A percentile compares a stretch with the other conserved stretches of the same genome.
Evolutionary conservation across 2,329 filamentous ascomycete genomes (phyloP).

Genomic region (Orbilia oligospora): DNA sequence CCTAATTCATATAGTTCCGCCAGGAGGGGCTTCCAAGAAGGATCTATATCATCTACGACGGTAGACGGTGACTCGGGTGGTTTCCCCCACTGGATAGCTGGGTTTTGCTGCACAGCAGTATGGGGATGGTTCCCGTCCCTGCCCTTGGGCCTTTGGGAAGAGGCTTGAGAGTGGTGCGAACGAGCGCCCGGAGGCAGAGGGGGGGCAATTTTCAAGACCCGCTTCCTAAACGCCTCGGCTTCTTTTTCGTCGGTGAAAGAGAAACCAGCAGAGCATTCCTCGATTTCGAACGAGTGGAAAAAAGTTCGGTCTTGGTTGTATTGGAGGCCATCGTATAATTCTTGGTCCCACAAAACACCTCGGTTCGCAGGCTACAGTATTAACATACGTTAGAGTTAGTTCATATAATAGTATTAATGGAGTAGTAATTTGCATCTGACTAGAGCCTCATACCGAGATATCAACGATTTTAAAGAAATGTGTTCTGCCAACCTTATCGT

Average conservation of each 20-base stretch:
- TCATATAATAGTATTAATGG: neutral
- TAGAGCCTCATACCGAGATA: conserved; percentile 80
- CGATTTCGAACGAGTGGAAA: conserved; percentile 97
- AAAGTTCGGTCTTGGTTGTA: conserved; percentile 98
- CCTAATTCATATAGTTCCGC: conserved; percentile 76
- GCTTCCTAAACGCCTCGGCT: conserved; percentile 96
- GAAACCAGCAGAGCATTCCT: conserved; percentile 88
- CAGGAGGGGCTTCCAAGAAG: conserved; percentile 74
- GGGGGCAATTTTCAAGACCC: conserved; percentile 91
- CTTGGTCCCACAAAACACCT: conserved; percentile 96
- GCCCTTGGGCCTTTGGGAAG: conserved; percentile 77
- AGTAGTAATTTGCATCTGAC: neutral
- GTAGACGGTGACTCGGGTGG: conserved; percentile 67
- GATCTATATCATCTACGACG: conserved; percentile 74
- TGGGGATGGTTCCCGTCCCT: conserved; percentile 81
- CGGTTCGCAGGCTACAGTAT: conserved; percentile 69
- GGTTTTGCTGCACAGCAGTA: conserved; percentile 69
- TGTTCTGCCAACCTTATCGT: conserved; percentile 93
- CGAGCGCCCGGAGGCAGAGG: conserved; percentile 45
- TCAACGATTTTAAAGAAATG: conserved; percentile 99
- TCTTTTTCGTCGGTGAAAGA: conserved; percentile 98
- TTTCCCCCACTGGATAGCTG: conserved; percentile 50
- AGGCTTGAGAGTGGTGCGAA: conserved; percentile 31
- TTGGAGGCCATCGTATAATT: conserved; percentile 93
- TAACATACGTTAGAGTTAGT: neutral